Evolutionary conservation across 2,329 filamentous ascomycete genomes (phyloP), one percentile per base, ranked within the genome.

Genomic region (Botrytis fabae): DNA sequence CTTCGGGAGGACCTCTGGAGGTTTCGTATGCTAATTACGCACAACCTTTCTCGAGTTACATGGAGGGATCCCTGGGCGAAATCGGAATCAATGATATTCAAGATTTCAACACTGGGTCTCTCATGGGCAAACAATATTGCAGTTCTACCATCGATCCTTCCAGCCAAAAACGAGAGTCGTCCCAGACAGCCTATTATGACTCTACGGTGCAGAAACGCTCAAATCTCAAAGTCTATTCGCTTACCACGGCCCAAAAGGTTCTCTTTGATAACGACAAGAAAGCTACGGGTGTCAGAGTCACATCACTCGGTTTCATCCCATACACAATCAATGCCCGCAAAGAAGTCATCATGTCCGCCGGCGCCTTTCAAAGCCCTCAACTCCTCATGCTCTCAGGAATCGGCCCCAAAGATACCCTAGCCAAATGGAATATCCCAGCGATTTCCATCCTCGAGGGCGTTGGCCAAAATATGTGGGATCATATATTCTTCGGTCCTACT

Each of bases 301-400:
- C 51, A 38, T 70, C 61, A 16, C 35, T 44, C 10, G 71, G 66
- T 32, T 3, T 32, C 5, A 18, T 32, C 8, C n/a, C 22, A 4
- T 79, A 73, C 51, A 76, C 72, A 2, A 64, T 78, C 38, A 61
- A 69, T n/a, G 78, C 76, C 6, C 73, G 60, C 2, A 76, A 76
- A 65, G 76, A 78, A 64, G 73, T 79, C 25, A 86, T 88, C 59
- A 73, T 88, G 18, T 83, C 84, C 0, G 85, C 84, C 1, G 86
- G 86, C 20, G 81, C 83, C 4, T 85, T 86, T 77, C 85, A 86
- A 78, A 83, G 83, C 1, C 84, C 85, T 0, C 83, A 86, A 74
- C 81, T 87, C 6, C 82, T 87, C 5, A 84, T 84, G 78, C 82
- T 86, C 0, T 85, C 83, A 62, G 86, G 86, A 18, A 81, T 88